A percentile compares a stretch with the other conserved stretches of the same genome.
These are phyloP conservation scores for Emmonsiellopsis sp. DNA, from an alignment of 2,329 filamentous ascomycete species.

Conservation along the genomic window DNA sequence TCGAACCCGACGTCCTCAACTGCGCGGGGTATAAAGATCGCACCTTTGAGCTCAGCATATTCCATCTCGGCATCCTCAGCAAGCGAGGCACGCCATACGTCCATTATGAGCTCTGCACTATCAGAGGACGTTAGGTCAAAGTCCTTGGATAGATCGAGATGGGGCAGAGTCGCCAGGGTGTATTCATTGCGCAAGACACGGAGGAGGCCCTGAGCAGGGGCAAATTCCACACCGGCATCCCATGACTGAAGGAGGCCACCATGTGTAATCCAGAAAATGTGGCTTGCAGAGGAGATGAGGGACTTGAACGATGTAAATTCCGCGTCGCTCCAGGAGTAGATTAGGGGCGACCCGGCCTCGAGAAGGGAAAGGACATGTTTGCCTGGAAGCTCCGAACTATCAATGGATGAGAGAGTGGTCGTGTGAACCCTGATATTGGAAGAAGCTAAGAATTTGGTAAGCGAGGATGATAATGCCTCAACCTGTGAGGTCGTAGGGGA, in stretches of 20 bases:
- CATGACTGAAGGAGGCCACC: conserved; percentile 7
- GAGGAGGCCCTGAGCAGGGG: conserved; percentile 8
- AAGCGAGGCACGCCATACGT: background rate
- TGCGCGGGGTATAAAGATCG: background rate
- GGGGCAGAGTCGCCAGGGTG: conserved; percentile 6
- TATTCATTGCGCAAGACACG: conserved; percentile 10
- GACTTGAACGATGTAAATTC: conserved; percentile 19
- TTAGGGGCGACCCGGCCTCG: conserved; percentile 20
- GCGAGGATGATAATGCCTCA: background rate
- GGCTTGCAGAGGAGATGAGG: conserved; percentile 10
- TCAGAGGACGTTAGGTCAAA: background rate
- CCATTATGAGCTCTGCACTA: background rate
- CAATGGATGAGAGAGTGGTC: background rate
- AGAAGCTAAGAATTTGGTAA: background rate
- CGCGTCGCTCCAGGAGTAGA: conserved; percentile 15
- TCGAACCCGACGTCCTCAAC: conserved; percentile 2
- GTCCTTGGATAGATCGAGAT: conserved; percentile 6
- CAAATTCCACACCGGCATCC: conserved; percentile 5
- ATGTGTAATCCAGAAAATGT: conserved; percentile 18
- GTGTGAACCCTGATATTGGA: background rate
- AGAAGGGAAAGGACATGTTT: conserved; percentile 20
- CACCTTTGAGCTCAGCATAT: background rate
- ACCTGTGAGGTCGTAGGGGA: background rate
- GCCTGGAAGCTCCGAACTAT: background rate
- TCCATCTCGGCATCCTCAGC: conserved; percentile 1